Percentiles rank a stretch among this genome's conserved stretches.
These are phyloP conservation scores for Oryza meyeriana DNA, from an alignment of 176 grass and related monocot genomes.

Conservation along the genomic window DNA sequence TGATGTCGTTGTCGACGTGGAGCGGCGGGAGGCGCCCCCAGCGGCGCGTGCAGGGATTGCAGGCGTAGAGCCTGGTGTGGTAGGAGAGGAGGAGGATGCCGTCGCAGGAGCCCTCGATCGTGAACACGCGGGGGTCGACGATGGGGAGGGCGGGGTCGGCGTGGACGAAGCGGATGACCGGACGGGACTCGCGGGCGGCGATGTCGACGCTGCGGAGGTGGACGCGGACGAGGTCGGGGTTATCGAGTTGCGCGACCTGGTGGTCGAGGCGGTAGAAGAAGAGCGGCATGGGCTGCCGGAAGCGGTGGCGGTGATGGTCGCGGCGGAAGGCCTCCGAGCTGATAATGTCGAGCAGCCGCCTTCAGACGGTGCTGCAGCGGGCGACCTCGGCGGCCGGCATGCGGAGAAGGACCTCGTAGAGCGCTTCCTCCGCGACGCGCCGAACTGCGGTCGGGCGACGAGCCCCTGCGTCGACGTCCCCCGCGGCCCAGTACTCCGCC, in stretches of 20 bases:
- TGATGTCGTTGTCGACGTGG: neutral
- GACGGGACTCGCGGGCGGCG: neutral
- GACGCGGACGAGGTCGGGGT: neutral
- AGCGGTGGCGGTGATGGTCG: neutral
- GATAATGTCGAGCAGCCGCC: neutral
- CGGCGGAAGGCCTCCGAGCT: neutral
- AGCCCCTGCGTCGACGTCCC: no score
- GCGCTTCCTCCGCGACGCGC: neutral
- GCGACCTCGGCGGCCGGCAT: neutral
- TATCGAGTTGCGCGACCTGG: neutral
- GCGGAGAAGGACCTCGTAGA: neutral
- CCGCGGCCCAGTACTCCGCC: neutral
- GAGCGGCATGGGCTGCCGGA: constrained; percentile 2
- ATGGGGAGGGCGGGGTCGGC: neutral
- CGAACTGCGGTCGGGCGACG: neutral
- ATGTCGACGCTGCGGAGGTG: constrained; percentile 11
- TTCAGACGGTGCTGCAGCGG: neutral
- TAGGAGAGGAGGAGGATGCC: constrained; percentile 22
- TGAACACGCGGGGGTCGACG: neutral
- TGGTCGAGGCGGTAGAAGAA: constrained; percentile 5
- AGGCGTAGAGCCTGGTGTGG: neutral
- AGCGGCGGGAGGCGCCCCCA: constrained; percentile 15
- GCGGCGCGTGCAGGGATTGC: constrained; percentile 17
- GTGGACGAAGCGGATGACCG: neutral
- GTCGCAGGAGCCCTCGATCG: constrained; percentile 18